Percentiles rank a stretch among this genome's conserved stretches.
Evolutionary conservation across 2,329 filamentous ascomycete species (phyloP).

Genomic region (Canariomyces notabilis): DNA sequence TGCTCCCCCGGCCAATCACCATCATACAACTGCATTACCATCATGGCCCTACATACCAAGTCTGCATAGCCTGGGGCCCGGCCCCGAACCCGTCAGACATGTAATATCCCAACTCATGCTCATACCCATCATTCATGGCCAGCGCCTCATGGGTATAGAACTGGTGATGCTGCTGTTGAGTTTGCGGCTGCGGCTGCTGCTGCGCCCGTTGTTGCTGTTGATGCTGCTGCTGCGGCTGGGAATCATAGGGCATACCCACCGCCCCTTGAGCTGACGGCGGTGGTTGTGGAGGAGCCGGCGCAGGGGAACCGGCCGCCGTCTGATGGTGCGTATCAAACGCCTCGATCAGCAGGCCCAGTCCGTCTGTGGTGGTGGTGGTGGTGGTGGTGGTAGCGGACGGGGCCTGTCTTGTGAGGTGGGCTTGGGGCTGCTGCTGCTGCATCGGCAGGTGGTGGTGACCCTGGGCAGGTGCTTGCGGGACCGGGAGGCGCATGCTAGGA

Average conservation of each 20-base stretch:
- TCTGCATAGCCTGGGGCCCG: conserved; percentile 16
- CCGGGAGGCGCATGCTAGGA: conserved; percentile 19
- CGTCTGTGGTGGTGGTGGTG: conserved; percentile 23
- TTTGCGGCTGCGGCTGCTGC: background rate
- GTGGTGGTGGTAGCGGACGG: background rate
- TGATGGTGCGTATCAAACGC: conserved; percentile 35
- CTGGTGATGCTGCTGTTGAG: conserved; percentile 10
- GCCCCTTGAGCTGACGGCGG: too few relatives aligned
- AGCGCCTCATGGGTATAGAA: conserved; percentile 23
- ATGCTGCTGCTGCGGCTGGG: too few relatives aligned
- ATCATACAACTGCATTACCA: too few relatives aligned
- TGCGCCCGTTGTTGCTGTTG: too few relatives aligned
- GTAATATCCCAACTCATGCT: conserved; percentile 29
- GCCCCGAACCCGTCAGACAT: conserved; percentile 25
- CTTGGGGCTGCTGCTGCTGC: too few relatives aligned
- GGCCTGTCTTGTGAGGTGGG: background rate
- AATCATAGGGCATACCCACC: too few relatives aligned
- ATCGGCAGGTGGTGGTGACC: conserved; percentile 20
- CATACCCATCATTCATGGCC: conserved; percentile 29
- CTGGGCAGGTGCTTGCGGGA: conserved; percentile 19
- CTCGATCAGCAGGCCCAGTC: conserved; percentile 39
- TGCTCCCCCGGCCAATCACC: too few relatives aligned
- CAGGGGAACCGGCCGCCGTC: conserved; percentile 15
- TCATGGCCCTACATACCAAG: conserved; percentile 28
- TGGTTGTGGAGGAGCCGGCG: conserved; percentile 3